These are phyloP conservation scores for Melanogaster broomeanus DNA, from an alignment of 768 basidiomycete genomes.

Conservation along the genomic window DNA sequence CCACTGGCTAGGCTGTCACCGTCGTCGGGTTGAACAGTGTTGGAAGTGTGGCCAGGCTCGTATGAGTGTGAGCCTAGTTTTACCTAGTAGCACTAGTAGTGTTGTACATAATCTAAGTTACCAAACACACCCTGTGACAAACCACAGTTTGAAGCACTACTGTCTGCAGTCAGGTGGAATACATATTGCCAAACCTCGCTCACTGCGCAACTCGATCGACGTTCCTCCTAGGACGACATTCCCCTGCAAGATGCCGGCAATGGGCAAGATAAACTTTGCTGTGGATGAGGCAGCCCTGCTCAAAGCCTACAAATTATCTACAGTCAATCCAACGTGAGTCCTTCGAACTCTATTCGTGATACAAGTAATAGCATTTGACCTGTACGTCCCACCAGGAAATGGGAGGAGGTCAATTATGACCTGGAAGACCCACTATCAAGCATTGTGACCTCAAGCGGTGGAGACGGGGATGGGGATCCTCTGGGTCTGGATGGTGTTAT, in stretches of 20 bases:
- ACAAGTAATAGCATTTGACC: constrained; percentile 4
- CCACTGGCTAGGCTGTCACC: too few species aligned
- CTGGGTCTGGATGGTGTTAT: constrained; percentile 71
- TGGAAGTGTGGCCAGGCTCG: too few species aligned
- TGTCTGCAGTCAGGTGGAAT: too few species aligned
- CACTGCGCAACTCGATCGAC: background rate
- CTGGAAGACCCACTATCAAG: constrained; percentile 75
- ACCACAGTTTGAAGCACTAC: too few species aligned
- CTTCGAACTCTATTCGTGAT: background rate
- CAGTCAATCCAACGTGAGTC: constrained; percentile 71
- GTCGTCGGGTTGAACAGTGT: too few species aligned
- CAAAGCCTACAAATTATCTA: constrained; percentile 85
- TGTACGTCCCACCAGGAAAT: constrained; percentile 52
- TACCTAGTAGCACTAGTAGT: background rate
- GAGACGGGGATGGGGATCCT: constrained; percentile 70
- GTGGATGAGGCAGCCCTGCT: constrained; percentile 82
- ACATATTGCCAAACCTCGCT: too few species aligned
- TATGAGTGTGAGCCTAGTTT: too few species aligned
- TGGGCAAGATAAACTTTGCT: constrained; percentile 67
- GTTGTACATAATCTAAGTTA: too few species aligned
- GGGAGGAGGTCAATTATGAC: constrained; percentile 91
- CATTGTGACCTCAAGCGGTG: constrained; percentile 57
- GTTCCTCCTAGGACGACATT: background rate
- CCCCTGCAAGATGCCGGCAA: constrained; percentile 27
- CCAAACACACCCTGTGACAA: too few species aligned